Evolutionary conservation across 768 basidiomycete genomes (phyloP), one percentile per base, ranked within the genome.

Genomic region (Hydnomerulius pinastri): DNA sequence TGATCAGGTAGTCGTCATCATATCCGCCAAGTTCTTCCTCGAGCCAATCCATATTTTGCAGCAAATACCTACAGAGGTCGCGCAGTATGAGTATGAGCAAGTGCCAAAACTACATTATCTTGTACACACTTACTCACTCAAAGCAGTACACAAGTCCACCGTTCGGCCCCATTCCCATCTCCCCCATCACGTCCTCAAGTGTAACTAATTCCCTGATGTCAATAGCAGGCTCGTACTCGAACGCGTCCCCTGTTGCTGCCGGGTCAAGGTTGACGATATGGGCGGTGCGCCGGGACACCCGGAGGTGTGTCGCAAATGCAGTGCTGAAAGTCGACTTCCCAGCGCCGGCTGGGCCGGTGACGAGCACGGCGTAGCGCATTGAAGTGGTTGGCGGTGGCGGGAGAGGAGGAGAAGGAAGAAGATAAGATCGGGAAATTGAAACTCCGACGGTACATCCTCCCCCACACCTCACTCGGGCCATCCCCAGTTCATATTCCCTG

Each of bases 251-350:
- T 27, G 83, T 77, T 3, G 97, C 97, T 0, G 97, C 97, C 6
- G 97, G 97, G 70, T 98, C 97, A 54, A 98, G 85, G 71, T 98
- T 99, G 68, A 98, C 90, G 43, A 98, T 85, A 74, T 98, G 95
- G 1, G 83, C 91, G 0, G 85, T 82, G 7, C 97, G 81, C 55
- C 83, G 88, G 42, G 92, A 81, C 2, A 89, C 78, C 49, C 80
- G 82, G 4, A 98, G 82, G 71, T 98, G 96, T 9, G 90, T 94
- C 52, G 98, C 77, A 57, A 98, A 85, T 1, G 94, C 82, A 18
- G 80, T 76, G 59, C 90, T 89, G 63, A 99, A 96, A 0, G 97
- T 98, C 0, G 93, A 92, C 74, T 99, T 99, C 43, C 97, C 97
- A 12, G 97, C 93, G 43, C 97, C 97, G 2, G 97, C 97, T 41